Base-by-base conservation (phyloP, 2,329 filamentous ascomycete species). In the Aureobasidium sp. region DNA sequence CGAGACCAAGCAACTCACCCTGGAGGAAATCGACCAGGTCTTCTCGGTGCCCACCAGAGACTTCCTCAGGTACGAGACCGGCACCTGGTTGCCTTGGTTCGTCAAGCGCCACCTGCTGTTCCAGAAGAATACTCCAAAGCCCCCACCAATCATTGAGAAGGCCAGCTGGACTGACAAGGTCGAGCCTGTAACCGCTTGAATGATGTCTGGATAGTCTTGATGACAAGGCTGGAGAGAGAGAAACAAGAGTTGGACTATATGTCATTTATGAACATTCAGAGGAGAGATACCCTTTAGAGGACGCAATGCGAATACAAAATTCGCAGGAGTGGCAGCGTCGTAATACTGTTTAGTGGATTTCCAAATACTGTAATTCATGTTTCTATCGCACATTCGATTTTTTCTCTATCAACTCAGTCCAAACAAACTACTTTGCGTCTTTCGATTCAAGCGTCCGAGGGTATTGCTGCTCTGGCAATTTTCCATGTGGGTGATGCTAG, bases 1-100 rank as follows among this genome's bases (percentile, higher is more conserved):
- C 20, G 77, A 79, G 65, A 79, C 76, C 51, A 78, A 79, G 67
- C 72, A 76, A 63, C 68, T 73, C 9, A 78, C 76, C 0, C 73
- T 79, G 29, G 77, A 79, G 67, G 77, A 79, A 64, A 71, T 79
- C 9, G 75, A 79, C 62, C 57, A 81, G 64, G 77, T 82, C 3
- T 83, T 82, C 66, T 75, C 73, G 0, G 77, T 82, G 5, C 75
- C 79, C 0, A 82, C 79, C 17, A 60, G 25, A 12, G 62, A 66
- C 17, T 78, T 71, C 69, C 64, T 78, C 36, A 61, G 64, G n/a
- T 74, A 78, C 66, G 75, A 78, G 63, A 63, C 68, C n/a, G 73
- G 63, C 9, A 67, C 71, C 6, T 74, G 70, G 71, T 67, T 77
- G 12, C 76, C 76, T 2, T 78, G 73, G 62, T 77, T 77, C 66